A percentile compares a stretch with the other conserved stretches of the same genome.
phyloP scores from a whole-genome alignment of 345 rosid species.

The Eucalyptus regnans region DNA sequence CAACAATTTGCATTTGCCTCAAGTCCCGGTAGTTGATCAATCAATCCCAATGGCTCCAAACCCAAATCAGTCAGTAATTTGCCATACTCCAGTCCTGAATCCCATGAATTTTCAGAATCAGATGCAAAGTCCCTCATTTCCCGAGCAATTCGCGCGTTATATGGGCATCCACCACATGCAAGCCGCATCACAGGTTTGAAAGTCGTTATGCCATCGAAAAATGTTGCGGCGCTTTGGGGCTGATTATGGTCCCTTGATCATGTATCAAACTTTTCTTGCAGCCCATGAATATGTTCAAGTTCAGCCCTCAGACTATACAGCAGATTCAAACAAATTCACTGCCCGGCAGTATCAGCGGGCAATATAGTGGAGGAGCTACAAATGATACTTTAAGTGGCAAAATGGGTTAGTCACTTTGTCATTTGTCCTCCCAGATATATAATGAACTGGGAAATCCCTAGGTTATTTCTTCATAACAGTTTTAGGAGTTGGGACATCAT shows the following conservation, averaged over 20 bases:
- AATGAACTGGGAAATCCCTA: background rate
- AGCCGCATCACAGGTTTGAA: constrained; percentile 34
- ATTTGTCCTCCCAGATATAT: background rate
- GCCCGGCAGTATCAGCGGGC: constrained; percentile 1
- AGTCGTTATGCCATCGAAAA: background rate
- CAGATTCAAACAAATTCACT: constrained; percentile 12
- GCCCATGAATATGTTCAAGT: constrained; percentile 39
- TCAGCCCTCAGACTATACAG: constrained; percentile 22
- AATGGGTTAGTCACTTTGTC: background rate
- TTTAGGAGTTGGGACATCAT: background rate
- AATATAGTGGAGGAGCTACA: constrained; percentile 5
- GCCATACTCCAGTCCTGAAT: constrained; percentile 27
- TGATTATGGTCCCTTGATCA: background rate
- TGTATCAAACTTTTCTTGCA: constrained; percentile 4
- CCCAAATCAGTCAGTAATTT: constrained; percentile 21
- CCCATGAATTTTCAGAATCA: constrained; percentile 24
- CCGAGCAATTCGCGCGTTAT: constrained; percentile 33
- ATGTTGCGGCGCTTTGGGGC: background rate
- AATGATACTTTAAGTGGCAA: constrained; percentile 17
- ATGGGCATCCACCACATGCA: constrained; percentile 42
- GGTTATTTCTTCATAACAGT: background rate
- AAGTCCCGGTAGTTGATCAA: constrained; percentile 33
- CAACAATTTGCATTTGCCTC: constrained; percentile 24
- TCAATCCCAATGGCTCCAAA: constrained; percentile 17
- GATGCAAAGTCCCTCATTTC: constrained; percentile 17